These are phyloP conservation scores for Potentilla sterilis DNA, from an alignment of 306 rosid genomes.

Conservation along the genomic window DNA sequence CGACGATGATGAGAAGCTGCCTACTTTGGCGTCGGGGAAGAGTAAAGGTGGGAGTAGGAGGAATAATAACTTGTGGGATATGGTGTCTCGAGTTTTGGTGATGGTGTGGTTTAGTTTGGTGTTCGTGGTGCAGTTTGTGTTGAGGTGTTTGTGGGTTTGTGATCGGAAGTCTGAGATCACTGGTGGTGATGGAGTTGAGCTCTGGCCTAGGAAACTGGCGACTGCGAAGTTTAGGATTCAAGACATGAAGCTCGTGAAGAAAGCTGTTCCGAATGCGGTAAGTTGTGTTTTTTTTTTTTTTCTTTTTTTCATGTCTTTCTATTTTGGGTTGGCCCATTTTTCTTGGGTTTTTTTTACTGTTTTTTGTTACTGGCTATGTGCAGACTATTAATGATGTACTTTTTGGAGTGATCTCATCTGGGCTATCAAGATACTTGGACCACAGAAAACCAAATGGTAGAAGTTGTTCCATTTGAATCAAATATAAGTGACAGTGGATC, in stretches of 20 bases:
- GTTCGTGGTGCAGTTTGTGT: slow-evolving; percentile 39
- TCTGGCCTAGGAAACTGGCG: slow-evolving; percentile 79
- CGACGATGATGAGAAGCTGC: slow-evolving; percentile 32
- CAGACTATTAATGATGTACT: slow-evolving; percentile 94
- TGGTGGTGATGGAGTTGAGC: slow-evolving; percentile 84
- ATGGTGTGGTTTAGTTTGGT: slow-evolving; percentile 44
- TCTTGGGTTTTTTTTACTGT: neutral
- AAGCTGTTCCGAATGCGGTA: slow-evolving; percentile 51
- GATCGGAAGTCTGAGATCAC: slow-evolving; percentile 53
- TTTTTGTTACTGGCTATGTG: slow-evolving; percentile 26
- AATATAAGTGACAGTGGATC: neutral
- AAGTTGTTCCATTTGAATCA: neutral
- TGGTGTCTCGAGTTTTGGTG: slow-evolving; percentile 20
- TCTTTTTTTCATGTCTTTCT: neutral
- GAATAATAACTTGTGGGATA: slow-evolving; percentile 4
- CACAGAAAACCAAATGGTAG: slow-evolving; percentile 65
- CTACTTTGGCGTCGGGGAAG: slow-evolving; percentile 27
- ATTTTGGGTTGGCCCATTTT: neutral
- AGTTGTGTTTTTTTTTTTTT: neutral
- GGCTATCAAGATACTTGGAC: slow-evolving; percentile 72
- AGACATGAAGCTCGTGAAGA: slow-evolving; percentile 68
- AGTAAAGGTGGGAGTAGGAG: neutral
- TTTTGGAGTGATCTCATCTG: slow-evolving; percentile 69
- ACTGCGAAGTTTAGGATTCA: slow-evolving; percentile 60
- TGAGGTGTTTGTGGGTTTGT: slow-evolving; percentile 51